Evolutionary conservation across 805 yeast species (phyloP), one percentile per base, ranked within the genome.

Genomic region (Suhomyces prunicola): DNA sequence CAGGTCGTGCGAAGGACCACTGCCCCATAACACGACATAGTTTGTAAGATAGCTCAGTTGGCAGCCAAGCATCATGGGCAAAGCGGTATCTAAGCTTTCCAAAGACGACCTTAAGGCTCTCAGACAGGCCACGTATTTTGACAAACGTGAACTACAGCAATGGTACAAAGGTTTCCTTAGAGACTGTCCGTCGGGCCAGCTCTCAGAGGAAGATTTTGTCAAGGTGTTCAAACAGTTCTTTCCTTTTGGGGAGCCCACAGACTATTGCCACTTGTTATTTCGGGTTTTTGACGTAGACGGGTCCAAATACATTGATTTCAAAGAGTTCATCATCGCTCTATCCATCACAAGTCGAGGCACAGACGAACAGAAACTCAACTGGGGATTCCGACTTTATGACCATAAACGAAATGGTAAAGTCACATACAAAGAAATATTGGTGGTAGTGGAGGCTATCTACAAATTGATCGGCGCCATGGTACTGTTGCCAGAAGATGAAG

Each of bases 381-480:
- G 97, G 97, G 87, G 96, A 13, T 93, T 91, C 77, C 85, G 84
- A 63, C 73, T 93, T 47, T 93, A 93, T 67, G 99, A 93, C 70
- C 76, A 86, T 54, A 87, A 90, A 64, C 82, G 83, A 49, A 88
- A 87, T 59, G 97, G 97, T 1, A 78, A 76, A 60, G 82, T 94
- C 51, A 77, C 82, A 24, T 90, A 84, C 67, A 81, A 82, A 31
- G 98, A 94, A 65, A 83, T 94, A 83, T 74, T 90, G 48, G 75
- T 82, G 1, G 90, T 94, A 42, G 88, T 91, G 5, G 78, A 81
- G 29, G 87, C 97, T 31, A 88, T 93, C 33, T 93, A 94, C 69
- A 88, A 88, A 69, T 92, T 94, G 98, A 87, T 93, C 54, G 99
- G 98, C 1, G 81, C 92, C 1, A 90, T 92, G 93, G 96, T 92